phyloP scores from a whole-genome alignment of 306 rosid genomes.

The Cucumis hystrix region DNA sequence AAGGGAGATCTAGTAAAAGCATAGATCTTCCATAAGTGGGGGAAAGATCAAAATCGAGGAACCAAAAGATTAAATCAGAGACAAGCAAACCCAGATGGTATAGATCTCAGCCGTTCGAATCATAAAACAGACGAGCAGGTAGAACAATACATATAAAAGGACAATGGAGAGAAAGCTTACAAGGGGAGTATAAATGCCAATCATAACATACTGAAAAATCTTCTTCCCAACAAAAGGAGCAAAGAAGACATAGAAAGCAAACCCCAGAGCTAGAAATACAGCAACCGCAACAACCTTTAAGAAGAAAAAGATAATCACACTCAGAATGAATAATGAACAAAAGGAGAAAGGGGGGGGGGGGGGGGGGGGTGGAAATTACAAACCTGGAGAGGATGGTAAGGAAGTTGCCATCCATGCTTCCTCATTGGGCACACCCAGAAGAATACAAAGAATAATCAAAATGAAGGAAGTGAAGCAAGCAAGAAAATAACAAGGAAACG shows the following conservation, averaged over 20 bases:
- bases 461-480: constrained; percentile 8
- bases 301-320: not conserved
- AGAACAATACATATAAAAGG: not conserved
- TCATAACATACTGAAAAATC: constrained; percentile 61
- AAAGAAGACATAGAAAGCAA: constrained; percentile 94
- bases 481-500: constrained; percentile 11
- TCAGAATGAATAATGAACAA: not conserved
- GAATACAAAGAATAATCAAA: constrained; percentile 1
- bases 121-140: constrained; percentile 6
- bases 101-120: constrained; percentile 49
- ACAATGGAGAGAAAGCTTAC: constrained; percentile 24
- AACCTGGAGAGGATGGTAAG: constrained; percentile 97
- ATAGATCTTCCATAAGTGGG: constrained; percentile 6
- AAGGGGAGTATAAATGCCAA: constrained; percentile 91
- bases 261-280: constrained; percentile 87
- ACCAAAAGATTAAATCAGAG: constrained; percentile 20
- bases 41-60: constrained; percentile 4
- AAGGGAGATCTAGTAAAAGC: constrained; percentile 2
- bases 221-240: constrained; percentile 92
- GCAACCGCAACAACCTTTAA: constrained; percentile 94
- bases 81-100: constrained; percentile 13
- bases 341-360: not conserved
- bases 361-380: not conserved
- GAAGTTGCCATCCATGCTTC: constrained; percentile 96
- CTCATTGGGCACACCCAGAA: constrained; percentile 47